Evolutionary conservation across 2,329 filamentous ascomycete species (phyloP).

Genomic region (Lasiodiplodia citricola): DNA sequence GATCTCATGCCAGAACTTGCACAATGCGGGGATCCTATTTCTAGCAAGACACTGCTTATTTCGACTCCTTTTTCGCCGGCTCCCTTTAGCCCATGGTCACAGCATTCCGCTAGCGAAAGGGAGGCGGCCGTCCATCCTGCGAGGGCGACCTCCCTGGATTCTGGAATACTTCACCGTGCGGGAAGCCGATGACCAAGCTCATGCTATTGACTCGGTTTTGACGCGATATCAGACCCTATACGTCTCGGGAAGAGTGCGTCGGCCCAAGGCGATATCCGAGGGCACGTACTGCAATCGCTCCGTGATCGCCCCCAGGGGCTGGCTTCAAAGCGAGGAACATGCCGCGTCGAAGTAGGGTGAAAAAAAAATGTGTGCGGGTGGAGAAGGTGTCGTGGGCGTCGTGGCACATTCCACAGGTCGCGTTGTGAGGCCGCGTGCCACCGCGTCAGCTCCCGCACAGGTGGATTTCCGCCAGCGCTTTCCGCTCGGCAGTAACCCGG

Average conservation of each 20-base stretch:
- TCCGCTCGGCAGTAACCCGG: slow-evolving; percentile 24
- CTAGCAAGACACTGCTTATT: slow-evolving; percentile 9
- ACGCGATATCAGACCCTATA: neutral
- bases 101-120: neutral
- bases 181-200: slow-evolving; percentile 13
- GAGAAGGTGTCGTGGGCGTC: neutral
- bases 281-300: neutral
- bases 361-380: neutral
- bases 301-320: slow-evolving; percentile 18
- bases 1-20: slow-evolving; percentile 16
- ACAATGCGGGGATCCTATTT: slow-evolving; percentile 16
- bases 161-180: neutral
- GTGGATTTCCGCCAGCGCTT: slow-evolving; percentile 11
- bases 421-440: slow-evolving; percentile 16
- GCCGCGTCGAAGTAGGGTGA: neutral
- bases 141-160: neutral
- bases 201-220: slow-evolving; percentile 13
- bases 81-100: neutral
- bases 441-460: slow-evolving; percentile 18
- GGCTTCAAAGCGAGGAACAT: neutral
- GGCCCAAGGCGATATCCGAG: neutral
- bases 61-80: slow-evolving; percentile 13
- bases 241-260: slow-evolving; percentile 14
- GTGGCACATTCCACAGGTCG: slow-evolving; percentile 10
- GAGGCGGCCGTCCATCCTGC: neutral